Conservation (phyloP, 2,329 filamentous ascomycete genomes). For the Aspergillus sp. region DNA sequence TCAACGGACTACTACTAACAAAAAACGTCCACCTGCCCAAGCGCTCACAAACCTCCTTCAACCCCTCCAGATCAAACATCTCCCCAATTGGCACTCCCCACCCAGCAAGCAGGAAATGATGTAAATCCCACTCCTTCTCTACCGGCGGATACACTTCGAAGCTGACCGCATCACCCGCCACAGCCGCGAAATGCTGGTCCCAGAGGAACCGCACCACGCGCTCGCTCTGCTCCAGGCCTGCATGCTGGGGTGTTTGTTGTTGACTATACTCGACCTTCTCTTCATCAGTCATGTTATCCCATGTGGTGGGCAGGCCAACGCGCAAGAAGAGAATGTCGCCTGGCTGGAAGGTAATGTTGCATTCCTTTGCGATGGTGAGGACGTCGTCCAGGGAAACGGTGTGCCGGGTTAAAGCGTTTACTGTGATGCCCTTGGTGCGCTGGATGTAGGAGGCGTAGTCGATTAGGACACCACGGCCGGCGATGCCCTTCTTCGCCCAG, state of each 20-base stretch:
- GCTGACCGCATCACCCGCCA: conserved; percentile 61
- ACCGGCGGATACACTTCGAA: conserved; percentile 55
- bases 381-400: conserved; percentile 39
- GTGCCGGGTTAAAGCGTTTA: conserved; percentile 38
- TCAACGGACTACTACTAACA: no score
- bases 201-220: conserved; percentile 59
- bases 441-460: conserved; percentile 40
- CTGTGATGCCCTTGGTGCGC: conserved; percentile 32
- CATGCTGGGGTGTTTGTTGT: conserved; percentile 35
- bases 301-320: conserved; percentile 38
- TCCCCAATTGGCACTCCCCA: conserved; percentile 45
- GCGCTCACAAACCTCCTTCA: conserved; percentile 36
- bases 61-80: conserved; percentile 44
- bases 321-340: conserved; percentile 46
- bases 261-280: conserved; percentile 34
- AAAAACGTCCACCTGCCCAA: conserved; percentile 43
- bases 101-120: conserved; percentile 40
- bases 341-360: conserved; percentile 37
- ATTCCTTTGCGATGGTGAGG: conserved; percentile 36
- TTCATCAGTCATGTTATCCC: conserved; percentile 33
- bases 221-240: conserved; percentile 43
- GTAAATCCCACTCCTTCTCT: conserved; percentile 37
- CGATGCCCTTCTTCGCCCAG: conserved; percentile 43
- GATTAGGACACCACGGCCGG: conserved; percentile 44
- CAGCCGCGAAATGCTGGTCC: conserved; percentile 60